Percentiles rank a stretch among this genome's conserved stretches.
Evolutionary conservation across 1,284 basidiomycete species (phyloP).

Genomic region (Ustilago hordei): DNA sequence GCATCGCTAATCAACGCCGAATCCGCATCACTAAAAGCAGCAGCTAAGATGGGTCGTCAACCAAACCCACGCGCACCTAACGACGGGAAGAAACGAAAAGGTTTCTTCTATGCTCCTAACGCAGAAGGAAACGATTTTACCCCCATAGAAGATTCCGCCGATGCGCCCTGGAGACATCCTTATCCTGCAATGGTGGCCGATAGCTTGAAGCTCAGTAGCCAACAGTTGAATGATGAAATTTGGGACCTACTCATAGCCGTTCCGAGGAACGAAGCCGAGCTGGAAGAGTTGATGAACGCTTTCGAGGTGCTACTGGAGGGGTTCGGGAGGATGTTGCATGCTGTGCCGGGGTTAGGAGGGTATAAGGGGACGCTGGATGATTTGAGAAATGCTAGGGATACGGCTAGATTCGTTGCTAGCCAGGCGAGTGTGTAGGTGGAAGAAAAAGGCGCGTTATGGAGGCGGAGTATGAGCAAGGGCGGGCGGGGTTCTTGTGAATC

Average conservation of each 20-base stretch:
- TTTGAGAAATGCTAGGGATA: conserved; percentile 42
- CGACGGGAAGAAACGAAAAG: conserved; percentile 34
- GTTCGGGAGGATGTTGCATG: conserved; percentile 36
- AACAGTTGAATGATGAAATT: conserved; percentile 48
- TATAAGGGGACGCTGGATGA: conserved; percentile 32
- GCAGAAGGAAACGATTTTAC: conserved; percentile 10
- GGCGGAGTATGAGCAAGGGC: too few relatives aligned
- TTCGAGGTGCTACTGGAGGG: conserved; percentile 44
- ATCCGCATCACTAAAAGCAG: conserved; percentile 24
- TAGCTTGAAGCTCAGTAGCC: conserved; percentile 25
- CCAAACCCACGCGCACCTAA: background rate
- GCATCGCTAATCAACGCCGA: conserved; percentile 42
- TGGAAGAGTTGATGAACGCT: conserved; percentile 31
- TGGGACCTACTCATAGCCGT: conserved; percentile 47
- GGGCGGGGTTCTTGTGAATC: too few relatives aligned
- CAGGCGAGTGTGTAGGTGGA: conserved; percentile 9
- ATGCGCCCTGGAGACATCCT: conserved; percentile 49
- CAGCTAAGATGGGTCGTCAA: conserved; percentile 18
- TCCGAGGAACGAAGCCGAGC: conserved; percentile 30
- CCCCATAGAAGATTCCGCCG: conserved; percentile 41
- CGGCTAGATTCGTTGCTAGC: conserved; percentile 41
- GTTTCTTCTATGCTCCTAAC: conserved; percentile 22
- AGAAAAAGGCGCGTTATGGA: background rate
- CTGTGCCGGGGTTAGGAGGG: conserved; percentile 37
- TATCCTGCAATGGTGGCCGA: conserved; percentile 52